A percentile compares a stretch with the other conserved stretches of the same genome.
Conservation (phyloP, 208 protist genomes). For the Lotmaria passim region DNA sequence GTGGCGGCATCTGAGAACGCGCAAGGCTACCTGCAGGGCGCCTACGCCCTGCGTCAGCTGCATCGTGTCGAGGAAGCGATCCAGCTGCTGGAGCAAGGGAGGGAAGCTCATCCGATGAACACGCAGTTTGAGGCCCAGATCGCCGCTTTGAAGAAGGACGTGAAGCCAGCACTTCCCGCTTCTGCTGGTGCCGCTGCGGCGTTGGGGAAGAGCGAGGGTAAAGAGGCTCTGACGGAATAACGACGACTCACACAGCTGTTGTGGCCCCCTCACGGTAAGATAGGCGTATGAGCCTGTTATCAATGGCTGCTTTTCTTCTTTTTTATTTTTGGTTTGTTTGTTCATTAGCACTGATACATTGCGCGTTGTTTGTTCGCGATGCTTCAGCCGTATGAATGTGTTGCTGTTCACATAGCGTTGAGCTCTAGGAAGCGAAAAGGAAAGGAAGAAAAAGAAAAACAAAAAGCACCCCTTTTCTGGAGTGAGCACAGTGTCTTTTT, state of each 20-base stretch:
- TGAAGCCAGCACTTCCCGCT: slow-evolving; percentile 44
- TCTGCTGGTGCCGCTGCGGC: background rate
- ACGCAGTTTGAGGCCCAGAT: slow-evolving; percentile 53
- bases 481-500: too few species aligned
- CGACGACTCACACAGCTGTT: too few species aligned
- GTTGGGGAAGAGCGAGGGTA: background rate
- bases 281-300: background rate
- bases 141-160: slow-evolving; percentile 49
- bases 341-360: background rate
- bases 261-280: too few species aligned
- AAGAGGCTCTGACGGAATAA: slow-evolving; percentile 16
- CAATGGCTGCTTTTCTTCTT: background rate
- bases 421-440: background rate
- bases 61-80: slow-evolving; percentile 59
- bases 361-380: too few species aligned
- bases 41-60: slow-evolving; percentile 70
- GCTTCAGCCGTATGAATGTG: background rate
- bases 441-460: background rate
- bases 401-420: slow-evolving; percentile 15
- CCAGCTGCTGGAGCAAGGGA: slow-evolving; percentile 59
- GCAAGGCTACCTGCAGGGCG: slow-evolving; percentile 86
- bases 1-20: slow-evolving; percentile 72
- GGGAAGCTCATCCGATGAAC: slow-evolving; percentile 80
- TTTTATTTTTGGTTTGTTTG: background rate
- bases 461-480: background rate